Evolutionary conservation across 495 filamentous ascomycete genomes (phyloP), one percentile per base, ranked within the genome.

Genomic region (Cudoniella acicularis): DNA sequence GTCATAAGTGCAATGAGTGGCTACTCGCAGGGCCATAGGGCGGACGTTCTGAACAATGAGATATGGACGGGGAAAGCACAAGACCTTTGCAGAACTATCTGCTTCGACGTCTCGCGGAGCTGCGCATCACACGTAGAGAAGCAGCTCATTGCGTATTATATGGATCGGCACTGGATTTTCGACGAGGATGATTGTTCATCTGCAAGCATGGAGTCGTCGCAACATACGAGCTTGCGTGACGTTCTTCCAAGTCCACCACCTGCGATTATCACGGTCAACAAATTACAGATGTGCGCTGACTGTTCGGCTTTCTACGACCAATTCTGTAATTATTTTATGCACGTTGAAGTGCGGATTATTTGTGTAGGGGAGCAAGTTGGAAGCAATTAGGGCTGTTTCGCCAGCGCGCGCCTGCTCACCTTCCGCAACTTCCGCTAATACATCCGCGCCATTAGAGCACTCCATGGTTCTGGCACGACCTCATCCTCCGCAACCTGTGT

Each of bases 391-490:
- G 4, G 30, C 30, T 36, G 13, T 36, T 6, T 36, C 30, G 43
- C 43, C n/a, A 9, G 43, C 43, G 43, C 13, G 18, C 8, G 43
- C 43, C 43, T n/a, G 43, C 43, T 46, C 43, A 46, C 6, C 43
- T 46, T 46, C 43, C 18, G 18, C 43, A 46, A 6, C 43, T n/a
- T 66, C 45, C 26, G 21, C 51, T 68, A 65, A 23, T 49, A 68
- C 52, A 68, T 68, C 60, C 20, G 57, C 63, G 60, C 65, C 56
- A 68, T 63, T 64, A 49, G 63, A 26, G 63, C 65, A 57, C 53
- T 67, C 54, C 41, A 63, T 48, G 55, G 56, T 56, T 59, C 43
- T 63, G 59, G 46, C 58, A 25, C 54, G 56, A 58, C 54, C 49
- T 62, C 56, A 56, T 64, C 61, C 23, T 62, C 58, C 17, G 49